Evolutionary conservation across 2,329 filamentous ascomycete species (phyloP).

Genomic region (Alternaria triticimaculans): DNA sequence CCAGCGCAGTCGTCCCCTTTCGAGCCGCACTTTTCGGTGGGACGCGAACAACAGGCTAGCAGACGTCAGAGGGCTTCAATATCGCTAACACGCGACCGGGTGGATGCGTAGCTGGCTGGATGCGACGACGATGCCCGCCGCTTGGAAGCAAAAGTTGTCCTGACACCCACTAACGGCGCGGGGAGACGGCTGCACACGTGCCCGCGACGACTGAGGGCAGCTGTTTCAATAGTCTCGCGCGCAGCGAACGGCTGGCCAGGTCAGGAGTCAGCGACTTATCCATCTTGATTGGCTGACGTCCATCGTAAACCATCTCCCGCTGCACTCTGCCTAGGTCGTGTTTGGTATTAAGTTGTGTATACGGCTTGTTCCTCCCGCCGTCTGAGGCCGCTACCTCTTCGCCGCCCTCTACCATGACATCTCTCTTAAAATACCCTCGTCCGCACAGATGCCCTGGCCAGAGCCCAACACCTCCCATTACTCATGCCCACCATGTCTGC

Average conservation of each 20-base stretch:
- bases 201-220: neutral
- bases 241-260: neutral
- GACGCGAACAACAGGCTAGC: constrained; percentile 23
- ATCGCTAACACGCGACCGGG: constrained; percentile 6
- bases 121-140: constrained; percentile 6
- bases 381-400: neutral
- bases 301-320: neutral
- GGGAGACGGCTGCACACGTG: constrained; percentile 18
- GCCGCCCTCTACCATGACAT: neutral
- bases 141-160: constrained; percentile 12
- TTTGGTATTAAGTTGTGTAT: neutral
- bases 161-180: constrained; percentile 15
- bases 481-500: constrained; percentile 1
- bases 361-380: neutral
- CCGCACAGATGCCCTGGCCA: neutral
- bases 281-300: neutral
- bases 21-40: constrained; percentile 30
- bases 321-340: neutral
- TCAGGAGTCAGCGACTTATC: neutral
- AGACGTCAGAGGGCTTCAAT: constrained; percentile 14
- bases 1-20: constrained; percentile 23
- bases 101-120: constrained; percentile 4
- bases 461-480: neutral
- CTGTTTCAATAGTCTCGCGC: neutral
- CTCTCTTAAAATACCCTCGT: neutral